These are phyloP conservation scores for Santalum album DNA, from an alignment of 164 flowering plant genomes.

Conservation along the genomic window DNA sequence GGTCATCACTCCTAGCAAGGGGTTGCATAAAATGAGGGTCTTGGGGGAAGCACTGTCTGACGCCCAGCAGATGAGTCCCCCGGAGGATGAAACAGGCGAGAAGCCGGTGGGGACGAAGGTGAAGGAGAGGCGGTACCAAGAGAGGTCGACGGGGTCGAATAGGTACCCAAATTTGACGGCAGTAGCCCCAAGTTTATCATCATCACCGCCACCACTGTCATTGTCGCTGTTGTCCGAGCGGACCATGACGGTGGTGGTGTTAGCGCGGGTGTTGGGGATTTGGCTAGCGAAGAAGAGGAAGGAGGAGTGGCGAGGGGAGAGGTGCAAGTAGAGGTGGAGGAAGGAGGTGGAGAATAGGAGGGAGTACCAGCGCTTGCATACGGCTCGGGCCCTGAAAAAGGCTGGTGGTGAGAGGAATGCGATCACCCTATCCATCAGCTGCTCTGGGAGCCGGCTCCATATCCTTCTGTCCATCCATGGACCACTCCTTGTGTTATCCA, in stretches of 20 bases:
- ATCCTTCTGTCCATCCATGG: slow-evolving; percentile 72
- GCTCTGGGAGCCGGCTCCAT: slow-evolving; percentile 76
- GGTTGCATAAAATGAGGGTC: slow-evolving; percentile 54
- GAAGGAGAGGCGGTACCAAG: slow-evolving; percentile 58
- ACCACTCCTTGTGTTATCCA: too few species aligned
- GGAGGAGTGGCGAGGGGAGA: slow-evolving; percentile 48
- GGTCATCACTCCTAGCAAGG: slow-evolving; percentile 27
- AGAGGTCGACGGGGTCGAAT: slow-evolving; percentile 51
- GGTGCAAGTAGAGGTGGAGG: slow-evolving; percentile 48
- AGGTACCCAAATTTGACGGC: slow-evolving; percentile 23
- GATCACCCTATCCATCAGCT: slow-evolving; percentile 58
- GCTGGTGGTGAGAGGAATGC: slow-evolving; percentile 85
- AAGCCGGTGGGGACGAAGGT: slow-evolving; percentile 52
- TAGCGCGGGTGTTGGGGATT: slow-evolving; percentile 25
- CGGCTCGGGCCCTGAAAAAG: slow-evolving; percentile 66
- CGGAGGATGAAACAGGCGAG: slow-evolving; percentile 65
- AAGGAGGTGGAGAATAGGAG: slow-evolving; percentile 66
- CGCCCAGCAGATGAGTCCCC: slow-evolving; percentile 66
- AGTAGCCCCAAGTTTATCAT: slow-evolving; percentile 7
- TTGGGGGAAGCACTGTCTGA: slow-evolving; percentile 65
- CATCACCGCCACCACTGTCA: not conserved
- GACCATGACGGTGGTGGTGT: slow-evolving; percentile 13
- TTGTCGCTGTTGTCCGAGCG: not conserved
- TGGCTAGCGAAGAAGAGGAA: slow-evolving; percentile 73
- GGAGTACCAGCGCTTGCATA: slow-evolving; percentile 80